Evolutionary conservation across 176 grass and related monocot genomes (phyloP).

Genomic region (Oropetium thomaeum): DNA sequence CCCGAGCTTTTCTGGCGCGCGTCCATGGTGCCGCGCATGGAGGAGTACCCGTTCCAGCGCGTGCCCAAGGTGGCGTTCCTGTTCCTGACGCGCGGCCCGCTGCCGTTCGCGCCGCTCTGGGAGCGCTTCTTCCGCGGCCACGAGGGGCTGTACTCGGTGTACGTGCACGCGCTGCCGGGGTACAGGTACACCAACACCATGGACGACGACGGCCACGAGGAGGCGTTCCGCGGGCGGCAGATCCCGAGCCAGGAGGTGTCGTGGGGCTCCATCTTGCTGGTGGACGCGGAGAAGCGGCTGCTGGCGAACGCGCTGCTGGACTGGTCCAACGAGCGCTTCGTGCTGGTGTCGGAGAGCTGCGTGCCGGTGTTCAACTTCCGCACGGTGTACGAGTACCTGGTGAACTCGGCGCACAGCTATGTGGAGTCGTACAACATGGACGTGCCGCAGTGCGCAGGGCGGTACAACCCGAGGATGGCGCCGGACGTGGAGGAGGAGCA

Average conservation of each 20-base stretch:
- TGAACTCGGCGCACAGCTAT: constrained; percentile 47
- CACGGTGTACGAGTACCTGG: constrained; percentile 59
- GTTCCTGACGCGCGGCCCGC: constrained; percentile 58
- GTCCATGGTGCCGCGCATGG: constrained; percentile 52
- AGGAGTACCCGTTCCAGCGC: constrained; percentile 48
- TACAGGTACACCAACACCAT: background rate
- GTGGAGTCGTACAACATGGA: constrained; percentile 58
- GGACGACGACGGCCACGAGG: background rate
- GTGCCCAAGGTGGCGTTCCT: constrained; percentile 76
- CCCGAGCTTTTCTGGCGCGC: constrained; percentile 59
- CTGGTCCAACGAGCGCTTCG: constrained; percentile 55
- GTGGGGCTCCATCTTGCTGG: constrained; percentile 59
- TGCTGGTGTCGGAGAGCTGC: constrained; percentile 57
- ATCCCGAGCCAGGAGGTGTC: constrained; percentile 60
- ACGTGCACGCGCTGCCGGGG: constrained; percentile 58
- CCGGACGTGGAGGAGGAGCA: constrained; percentile 41
- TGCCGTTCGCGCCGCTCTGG: constrained; percentile 59
- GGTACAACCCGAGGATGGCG: constrained; percentile 60
- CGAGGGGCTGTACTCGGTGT: constrained; percentile 50
- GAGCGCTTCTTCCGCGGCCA: constrained; percentile 63
- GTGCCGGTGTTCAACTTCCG: constrained; percentile 60
- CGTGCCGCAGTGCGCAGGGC: constrained; percentile 51
- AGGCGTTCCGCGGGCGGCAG: constrained; percentile 46
- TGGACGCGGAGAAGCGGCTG: constrained; percentile 75
- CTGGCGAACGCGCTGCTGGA: constrained; percentile 64